These are phyloP conservation scores for Rutstroemia sp. DNA, from an alignment of 2,329 filamentous ascomycete genomes.

Conservation along the genomic window DNA sequence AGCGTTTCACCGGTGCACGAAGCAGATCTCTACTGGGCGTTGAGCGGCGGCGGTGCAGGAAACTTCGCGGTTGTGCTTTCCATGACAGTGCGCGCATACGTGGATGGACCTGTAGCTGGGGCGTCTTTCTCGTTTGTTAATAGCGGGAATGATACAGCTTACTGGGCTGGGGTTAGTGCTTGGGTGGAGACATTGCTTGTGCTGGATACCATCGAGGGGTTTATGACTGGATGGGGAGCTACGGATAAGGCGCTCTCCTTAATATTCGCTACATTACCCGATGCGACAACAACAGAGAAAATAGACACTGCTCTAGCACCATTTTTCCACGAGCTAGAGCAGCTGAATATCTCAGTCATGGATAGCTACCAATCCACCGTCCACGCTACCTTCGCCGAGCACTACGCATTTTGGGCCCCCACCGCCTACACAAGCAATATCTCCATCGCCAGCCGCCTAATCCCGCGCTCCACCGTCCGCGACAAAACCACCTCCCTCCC, in stretches of 20 bases:
- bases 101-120: neutral
- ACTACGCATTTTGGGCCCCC: neutral
- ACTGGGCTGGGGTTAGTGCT: neutral
- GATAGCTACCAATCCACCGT: neutral
- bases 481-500: neutral
- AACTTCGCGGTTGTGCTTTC: slow-evolving; percentile 36
- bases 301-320: neutral
- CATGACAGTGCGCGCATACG: slow-evolving; percentile 2
- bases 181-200: neutral
- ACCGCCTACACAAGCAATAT: neutral
- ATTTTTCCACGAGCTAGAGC: neutral
- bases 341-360: neutral
- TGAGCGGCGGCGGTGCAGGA: slow-evolving; percentile 39
- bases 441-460: neutral
- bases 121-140: neutral
- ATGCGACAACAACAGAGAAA: neutral
- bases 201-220: neutral
- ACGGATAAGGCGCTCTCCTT: neutral
- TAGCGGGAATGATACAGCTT: neutral
- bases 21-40: slow-evolving; percentile 41
- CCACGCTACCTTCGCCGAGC: neutral
- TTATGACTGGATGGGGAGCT: neutral
- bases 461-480: neutral
- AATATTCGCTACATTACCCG: neutral
- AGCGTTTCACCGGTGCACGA: slow-evolving; percentile 35